Percentiles rank a stretch among this genome's conserved stretches.
These are phyloP conservation scores for Monosporascus sp. DNA, from an alignment of 2,329 filamentous ascomycete genomes.

Conservation along the genomic window DNA sequence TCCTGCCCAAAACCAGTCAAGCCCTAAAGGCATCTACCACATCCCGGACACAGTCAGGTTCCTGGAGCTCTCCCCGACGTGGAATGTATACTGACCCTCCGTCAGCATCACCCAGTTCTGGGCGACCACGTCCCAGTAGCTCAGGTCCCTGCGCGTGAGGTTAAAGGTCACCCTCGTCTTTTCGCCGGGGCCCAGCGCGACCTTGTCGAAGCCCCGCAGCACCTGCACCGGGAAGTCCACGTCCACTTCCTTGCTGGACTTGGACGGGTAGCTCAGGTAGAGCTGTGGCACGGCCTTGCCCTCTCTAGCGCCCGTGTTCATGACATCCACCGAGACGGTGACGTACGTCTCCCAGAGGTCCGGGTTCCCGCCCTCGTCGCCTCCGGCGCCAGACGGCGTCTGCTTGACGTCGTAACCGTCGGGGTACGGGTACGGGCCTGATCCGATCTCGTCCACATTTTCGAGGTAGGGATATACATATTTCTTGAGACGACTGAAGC, in stretches of 20 bases:
- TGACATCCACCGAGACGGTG: constrained; percentile 43
- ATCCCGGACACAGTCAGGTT: constrained; percentile 17
- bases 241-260: constrained; percentile 7
- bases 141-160: constrained; percentile 63
- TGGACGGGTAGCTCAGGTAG: constrained; percentile 38
- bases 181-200: constrained; percentile 51
- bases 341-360: constrained; percentile 56
- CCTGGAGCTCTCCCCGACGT: constrained; percentile 31
- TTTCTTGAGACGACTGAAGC: constrained; percentile 57
- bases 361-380: constrained; percentile 63
- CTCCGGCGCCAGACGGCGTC: constrained; percentile 58
- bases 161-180: constrained; percentile 49
- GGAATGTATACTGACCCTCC: constrained; percentile 36
- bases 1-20: no score
- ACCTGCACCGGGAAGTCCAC: constrained; percentile 62
- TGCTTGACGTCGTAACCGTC: constrained; percentile 48
- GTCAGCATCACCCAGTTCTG: constrained; percentile 66
- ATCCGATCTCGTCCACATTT: constrained; percentile 38
- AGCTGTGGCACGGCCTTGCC: constrained; percentile 44
- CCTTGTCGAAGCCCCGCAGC: constrained; percentile 70
- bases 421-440: constrained; percentile 44
- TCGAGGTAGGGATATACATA: constrained; percentile 71
- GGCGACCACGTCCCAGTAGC: constrained; percentile 62
- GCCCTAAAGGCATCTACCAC: constrained; percentile 10
- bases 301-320: constrained; percentile 43